phyloP scores from a whole-genome alignment of 2,329 filamentous ascomycete genomes.

The Penicillium sp. region DNA sequence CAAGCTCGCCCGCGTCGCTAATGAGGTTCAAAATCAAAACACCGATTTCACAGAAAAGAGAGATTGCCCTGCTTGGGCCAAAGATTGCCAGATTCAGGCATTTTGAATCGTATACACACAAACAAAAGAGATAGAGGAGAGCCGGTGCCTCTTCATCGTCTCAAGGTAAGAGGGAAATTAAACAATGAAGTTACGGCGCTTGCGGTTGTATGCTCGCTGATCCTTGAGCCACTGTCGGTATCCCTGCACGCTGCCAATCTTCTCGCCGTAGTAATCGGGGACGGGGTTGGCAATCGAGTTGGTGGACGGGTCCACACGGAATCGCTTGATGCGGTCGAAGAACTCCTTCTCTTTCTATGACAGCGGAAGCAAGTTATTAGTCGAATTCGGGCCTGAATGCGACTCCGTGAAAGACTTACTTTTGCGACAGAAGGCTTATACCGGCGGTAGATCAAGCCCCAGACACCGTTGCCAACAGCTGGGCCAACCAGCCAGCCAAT shows the following conservation, averaged over 20 bases:
- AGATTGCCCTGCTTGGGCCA: conserved; percentile 17
- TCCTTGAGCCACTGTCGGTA: conserved; percentile 98
- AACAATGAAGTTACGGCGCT: conserved; percentile 59
- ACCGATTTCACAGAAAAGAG: conserved; percentile 25
- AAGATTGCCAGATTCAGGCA: conserved; percentile 6
- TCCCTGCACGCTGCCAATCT: conserved; percentile 88
- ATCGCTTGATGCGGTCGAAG: conserved; percentile 86
- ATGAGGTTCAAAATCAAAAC: conserved; percentile 31
- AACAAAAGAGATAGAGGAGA: conserved; percentile 9
- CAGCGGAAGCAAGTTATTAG: not conserved
- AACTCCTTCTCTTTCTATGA: conserved; percentile 87
- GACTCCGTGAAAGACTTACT: conserved; percentile 46
- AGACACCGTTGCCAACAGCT: conserved; percentile 76
- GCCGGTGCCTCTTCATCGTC: conserved; percentile 3
- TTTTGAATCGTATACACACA: conserved; percentile 23
- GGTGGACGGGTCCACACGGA: conserved; percentile 86
- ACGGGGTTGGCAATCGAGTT: conserved; percentile 92
- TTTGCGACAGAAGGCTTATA: conserved; percentile 72
- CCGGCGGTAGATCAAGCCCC: conserved; percentile 73
- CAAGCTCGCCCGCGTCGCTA: conserved; percentile 27
- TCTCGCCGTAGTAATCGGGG: conserved; percentile 97
- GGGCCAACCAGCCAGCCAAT: conserved; percentile 88
- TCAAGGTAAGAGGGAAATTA: conserved; percentile 20
- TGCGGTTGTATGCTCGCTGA: conserved; percentile 94
- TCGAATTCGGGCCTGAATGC: not conserved